Base-by-base conservation (phyloP, 2,329 filamentous ascomycete genomes). In the Orbilia brochopaga region DNA sequence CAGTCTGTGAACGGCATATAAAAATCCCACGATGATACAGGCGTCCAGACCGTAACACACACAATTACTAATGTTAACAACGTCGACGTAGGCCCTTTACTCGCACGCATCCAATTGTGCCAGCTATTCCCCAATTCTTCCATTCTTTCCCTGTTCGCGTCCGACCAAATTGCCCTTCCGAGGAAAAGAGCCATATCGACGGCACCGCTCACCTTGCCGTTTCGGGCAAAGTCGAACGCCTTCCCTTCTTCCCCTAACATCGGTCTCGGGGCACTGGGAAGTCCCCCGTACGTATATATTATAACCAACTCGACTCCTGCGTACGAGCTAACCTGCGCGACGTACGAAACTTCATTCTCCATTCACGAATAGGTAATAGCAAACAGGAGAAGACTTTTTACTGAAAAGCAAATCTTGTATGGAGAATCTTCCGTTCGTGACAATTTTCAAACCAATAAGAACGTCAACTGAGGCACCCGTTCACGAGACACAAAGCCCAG, bases 81-180 rank as follows among this genome's bases (percentile, higher is more conserved):
- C 27, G 8, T 32, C 27, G 27, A 32, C 27, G 8, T 8, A 8
- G 27, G 27, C 27, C 8, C 4, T 8, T 32, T 32, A 8, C 27
- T 42, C n/a, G 37, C 11, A 42, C 37, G 37, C 37, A 42, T 42
- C 37, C 37, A 42, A 48, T 8, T 58, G 5, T 58, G 32, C 15
- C 42, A 60, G 55, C 52, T 70, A 70, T 70, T 69, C 65, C 65
- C 65, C 24, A 64, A 63, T 70, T 54, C 58, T 70, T 70, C 66
- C 66, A 70, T 70, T 70, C 66, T 58, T 64, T 70, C 66, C 65
- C 59, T 70, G 66, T 70, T 70, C 66, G 42, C 66, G 66, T 64
- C 66, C 27, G 21, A 42, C 24, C 30, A 70, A 64, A 64, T 63
- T 70, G 57, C 66, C 66, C 63, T 59, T 70, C 59, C 24, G 30